Percentiles rank a stretch among this genome's conserved stretches.
Conservation (phyloP, 2,329 filamentous ascomycete genomes). For the Exophiala oligosperma region DNA sequence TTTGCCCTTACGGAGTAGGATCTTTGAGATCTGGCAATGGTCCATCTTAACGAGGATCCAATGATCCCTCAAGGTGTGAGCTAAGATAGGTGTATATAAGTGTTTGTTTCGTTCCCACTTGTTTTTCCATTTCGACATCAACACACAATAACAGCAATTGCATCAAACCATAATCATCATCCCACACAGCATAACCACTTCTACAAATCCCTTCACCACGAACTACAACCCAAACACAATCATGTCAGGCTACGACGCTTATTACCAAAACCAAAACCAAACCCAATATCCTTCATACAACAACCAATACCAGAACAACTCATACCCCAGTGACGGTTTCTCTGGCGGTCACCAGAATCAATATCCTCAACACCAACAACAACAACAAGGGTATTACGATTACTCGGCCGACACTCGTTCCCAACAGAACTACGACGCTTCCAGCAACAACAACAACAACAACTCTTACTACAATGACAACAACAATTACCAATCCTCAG, state of each 20-base stretch:
- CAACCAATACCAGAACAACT: background rate
- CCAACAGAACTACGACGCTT: background rate
- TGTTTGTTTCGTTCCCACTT: background rate
- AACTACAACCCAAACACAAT: background rate
- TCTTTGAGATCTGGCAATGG: no score
- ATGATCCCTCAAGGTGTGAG: background rate
- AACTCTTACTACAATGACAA: background rate
- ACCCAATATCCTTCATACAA: background rate
- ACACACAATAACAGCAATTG: background rate
- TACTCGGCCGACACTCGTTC: background rate
- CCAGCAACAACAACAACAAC: background rate
- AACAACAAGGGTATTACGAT: background rate
- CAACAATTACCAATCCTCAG: background rate
- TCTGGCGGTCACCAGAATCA: background rate
- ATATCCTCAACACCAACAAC: background rate
- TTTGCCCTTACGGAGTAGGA: background rate
- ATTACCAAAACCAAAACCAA: background rate
- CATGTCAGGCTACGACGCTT: conserved; percentile 3
- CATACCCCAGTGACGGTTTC: background rate
- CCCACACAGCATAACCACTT: background rate
- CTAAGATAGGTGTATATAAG: conserved; percentile 1
- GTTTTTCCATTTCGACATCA: background rate
- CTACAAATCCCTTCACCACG: background rate
- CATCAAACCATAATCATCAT: background rate
- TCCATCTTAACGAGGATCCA: no score